phyloP scores from a whole-genome alignment of 805 yeast species.

The Jamesozyma spencerorum region DNA sequence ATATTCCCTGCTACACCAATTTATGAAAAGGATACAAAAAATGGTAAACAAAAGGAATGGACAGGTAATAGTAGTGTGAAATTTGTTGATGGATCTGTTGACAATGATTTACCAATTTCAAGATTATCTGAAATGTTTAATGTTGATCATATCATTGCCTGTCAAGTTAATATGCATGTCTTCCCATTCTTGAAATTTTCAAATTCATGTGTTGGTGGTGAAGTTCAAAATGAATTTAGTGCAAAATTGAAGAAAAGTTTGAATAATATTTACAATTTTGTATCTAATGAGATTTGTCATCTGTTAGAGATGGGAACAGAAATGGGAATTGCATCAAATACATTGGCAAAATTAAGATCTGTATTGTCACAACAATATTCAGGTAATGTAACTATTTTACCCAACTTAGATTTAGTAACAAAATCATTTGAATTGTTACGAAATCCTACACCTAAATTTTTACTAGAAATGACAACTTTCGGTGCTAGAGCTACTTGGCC shows the following conservation, averaged over 20 bases:
- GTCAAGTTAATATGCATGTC: conserved; percentile 95
- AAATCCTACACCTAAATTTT: conserved; percentile 75
- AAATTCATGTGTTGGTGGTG: conserved; percentile 60
- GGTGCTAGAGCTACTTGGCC: conserved; percentile 97
- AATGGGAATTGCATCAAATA: conserved; percentile 63
- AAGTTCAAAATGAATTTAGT: conserved; percentile 50
- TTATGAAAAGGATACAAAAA: conserved; percentile 68
- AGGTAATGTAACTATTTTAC: conserved; percentile 90
- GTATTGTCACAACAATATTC: conserved; percentile 79
- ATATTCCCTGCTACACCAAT: conserved; percentile 80
- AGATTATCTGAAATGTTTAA: conserved; percentile 93
- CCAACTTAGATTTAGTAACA: conserved; percentile 48
- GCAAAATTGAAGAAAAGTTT: conserved; percentile 45
- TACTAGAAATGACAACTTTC: conserved; percentile 52
- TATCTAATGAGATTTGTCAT: conserved; percentile 68
- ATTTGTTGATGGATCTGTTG: conserved; percentile 94
- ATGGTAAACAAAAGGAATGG: conserved; percentile 76
- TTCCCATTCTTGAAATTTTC: conserved; percentile 73
- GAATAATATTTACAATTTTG: conserved; percentile 47
- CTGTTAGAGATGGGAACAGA: conserved; percentile 64
- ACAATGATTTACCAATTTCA: conserved; percentile 84
- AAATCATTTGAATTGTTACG: conserved; percentile 57
- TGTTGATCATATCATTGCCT: conserved; percentile 93
- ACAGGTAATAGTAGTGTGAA: conserved; percentile 55
- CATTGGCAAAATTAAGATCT: conserved; percentile 64